These are phyloP conservation scores for Hydnomerulius pinastri DNA, from an alignment of 768 basidiomycete genomes.

Conservation along the genomic window DNA sequence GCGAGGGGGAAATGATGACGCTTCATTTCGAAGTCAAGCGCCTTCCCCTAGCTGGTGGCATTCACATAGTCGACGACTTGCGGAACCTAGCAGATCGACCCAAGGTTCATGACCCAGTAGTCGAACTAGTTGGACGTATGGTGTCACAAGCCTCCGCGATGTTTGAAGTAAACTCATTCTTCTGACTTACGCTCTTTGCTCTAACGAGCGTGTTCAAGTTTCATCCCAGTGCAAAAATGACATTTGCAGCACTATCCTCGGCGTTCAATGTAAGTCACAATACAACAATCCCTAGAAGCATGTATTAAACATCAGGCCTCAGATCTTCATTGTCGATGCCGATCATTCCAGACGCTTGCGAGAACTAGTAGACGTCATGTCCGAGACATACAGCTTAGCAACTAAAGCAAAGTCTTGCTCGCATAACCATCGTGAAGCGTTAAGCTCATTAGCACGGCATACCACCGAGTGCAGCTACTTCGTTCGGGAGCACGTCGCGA, in stretches of 20 bases:
- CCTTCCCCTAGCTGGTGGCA: not conserved
- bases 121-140: not conserved
- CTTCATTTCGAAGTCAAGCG: not conserved
- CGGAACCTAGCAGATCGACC: not conserved
- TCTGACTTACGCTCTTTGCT: too few species aligned
- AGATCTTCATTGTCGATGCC: not conserved
- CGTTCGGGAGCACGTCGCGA: slow-evolving; percentile 27
- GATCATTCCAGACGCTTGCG: not conserved
- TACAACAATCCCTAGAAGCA: not conserved
- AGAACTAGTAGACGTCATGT: slow-evolving; percentile 1
- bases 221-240: slow-evolving; percentile 1
- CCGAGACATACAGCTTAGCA: slow-evolving; percentile 4
- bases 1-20: not conserved
- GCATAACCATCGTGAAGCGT: not conserved
- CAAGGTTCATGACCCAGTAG: not conserved
- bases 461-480: slow-evolving; percentile 31
- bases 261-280: not conserved
- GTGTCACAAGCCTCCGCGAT: not conserved
- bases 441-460: slow-evolving; percentile 15
- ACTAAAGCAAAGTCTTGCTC: slow-evolving; percentile 3
- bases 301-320: not conserved
- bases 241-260: not conserved
- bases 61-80: not conserved
- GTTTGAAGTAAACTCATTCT: not conserved
- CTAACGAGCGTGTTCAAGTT: not conserved